A percentile compares a stretch with the other conserved stretches of the same genome.
Evolutionary conservation across 805 yeast species (phyloP).

Genomic region (Kodamaea hsintzibuensis): DNA sequence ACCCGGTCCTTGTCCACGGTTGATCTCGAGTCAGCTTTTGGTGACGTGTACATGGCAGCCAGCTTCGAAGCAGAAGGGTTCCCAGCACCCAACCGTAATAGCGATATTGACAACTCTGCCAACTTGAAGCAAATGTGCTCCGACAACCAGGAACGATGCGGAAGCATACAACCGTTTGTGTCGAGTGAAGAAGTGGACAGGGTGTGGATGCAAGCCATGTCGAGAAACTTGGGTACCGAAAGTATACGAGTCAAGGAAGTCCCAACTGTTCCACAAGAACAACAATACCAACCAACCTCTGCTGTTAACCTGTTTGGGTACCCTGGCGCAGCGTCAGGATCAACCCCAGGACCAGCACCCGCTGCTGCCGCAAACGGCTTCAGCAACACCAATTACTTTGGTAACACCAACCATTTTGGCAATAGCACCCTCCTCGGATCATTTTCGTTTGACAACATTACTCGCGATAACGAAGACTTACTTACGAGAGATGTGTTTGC

Average conservation of each 20-base stretch:
- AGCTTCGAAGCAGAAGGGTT: not conserved
- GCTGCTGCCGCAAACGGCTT: not conserved
- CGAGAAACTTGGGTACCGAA: not conserved
- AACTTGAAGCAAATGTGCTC: not conserved
- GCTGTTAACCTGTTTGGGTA: not conserved
- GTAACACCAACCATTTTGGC: not conserved
- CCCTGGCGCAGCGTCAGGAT: not conserved
- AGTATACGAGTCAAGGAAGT: not conserved
- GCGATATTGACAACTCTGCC: not conserved
- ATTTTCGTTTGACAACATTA: not conserved
- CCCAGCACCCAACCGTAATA: not conserved
- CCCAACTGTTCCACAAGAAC: not conserved
- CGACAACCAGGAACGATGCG: not conserved
- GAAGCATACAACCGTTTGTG: not conserved
- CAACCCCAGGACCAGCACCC: not conserved
- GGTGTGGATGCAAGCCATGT: constrained; percentile 15
- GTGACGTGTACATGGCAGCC: not conserved
- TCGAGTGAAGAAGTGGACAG: constrained; percentile 12
- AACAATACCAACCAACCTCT: not conserved
- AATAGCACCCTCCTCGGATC: not conserved
- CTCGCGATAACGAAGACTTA: not conserved
- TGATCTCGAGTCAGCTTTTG: constrained; percentile 1
- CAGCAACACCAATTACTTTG: not conserved
- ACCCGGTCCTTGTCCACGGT: constrained; percentile 20
- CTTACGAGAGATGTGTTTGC: constrained; percentile 5